Base-by-base conservation (phyloP, 2,329 filamentous ascomycete species). In the Nothophoma quercina region DNA sequence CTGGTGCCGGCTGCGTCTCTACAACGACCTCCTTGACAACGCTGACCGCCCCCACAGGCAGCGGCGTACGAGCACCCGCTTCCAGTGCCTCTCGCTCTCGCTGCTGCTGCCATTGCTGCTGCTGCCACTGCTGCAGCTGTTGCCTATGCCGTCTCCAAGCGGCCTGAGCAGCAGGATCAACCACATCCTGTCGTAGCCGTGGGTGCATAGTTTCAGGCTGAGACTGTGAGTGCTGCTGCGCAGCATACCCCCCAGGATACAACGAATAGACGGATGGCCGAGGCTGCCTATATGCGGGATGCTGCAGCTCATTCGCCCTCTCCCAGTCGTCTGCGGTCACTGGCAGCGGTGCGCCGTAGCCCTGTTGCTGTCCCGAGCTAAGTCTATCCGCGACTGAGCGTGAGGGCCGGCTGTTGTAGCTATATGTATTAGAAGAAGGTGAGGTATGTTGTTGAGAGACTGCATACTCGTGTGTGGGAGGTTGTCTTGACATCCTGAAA, bases 231-330 rank as follows among this genome's bases (percentile, higher is more conserved):
- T 36, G 25, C 15, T 21, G 32, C 10, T 7, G n/a, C n/a, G 26
- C 25, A 21, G 25, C 7, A 9, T 18, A 21, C 7, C 2, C 23
- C 7, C 2, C 23, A 5, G 19, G 25, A 12, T n/a, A n/a, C 18
- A 8, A 7, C 7, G 15, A 8, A 13, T 3, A 6, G 19, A 13
- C 2, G 12, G 13, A 9, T 9, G 12, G 8, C 13, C 18, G 12
- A 5, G 32, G 19, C 19, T 35, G 13, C n/a, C 10, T 2, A 5
- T 25, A n/a, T 7, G 9, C 12, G n/a, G n/a, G 22, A 9, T 42
- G 38, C 19, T 43, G 39, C 19, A 43, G 21, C 32, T 43, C 39
- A 21, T 16, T 30, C 21, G 38, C 47, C 8, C 28, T 36, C 25
- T 16, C 33, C 47, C 47, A 50, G 33, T 50, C 39, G 9, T 42